Base-by-base conservation (phyloP, 169 alveolate species). In the Eimeria tenella region DNA sequence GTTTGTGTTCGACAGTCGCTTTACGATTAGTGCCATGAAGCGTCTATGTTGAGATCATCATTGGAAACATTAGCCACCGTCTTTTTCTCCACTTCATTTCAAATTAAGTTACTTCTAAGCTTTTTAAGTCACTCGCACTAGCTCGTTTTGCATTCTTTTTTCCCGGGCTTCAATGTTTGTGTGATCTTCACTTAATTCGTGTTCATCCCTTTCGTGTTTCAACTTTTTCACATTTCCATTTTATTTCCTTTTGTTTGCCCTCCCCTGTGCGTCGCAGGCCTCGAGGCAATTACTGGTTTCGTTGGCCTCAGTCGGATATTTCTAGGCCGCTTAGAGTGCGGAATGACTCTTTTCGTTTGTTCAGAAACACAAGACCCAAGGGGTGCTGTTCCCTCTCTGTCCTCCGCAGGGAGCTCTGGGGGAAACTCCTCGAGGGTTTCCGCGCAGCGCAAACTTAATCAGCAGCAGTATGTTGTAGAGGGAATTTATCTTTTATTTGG, bases 301-400 rank as follows among this genome's bases (percentile, higher is more conserved):
- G 97, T 97, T 70, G 98, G 97, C 15, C 95, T 97, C n/a, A 95
- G 97, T 19, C 94, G 98, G 31, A 93, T 97, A 25, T 97, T 97
- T 88, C 75, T 96, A 50, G 99, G 99, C 25, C 79, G 90, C 31
- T 90, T 97, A 42, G 82, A 86, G 49, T 94, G 94, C 58, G 97
- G 97, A 19, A 96, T 95, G 86, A 65, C 77, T 49, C 95, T 97
- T 15, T 97, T 96, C 93, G 95, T 97, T 49, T 97, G 97, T 75
- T 5, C 91, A 60, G 91, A 83, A 70, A 31, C 42, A 31, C 42
- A 31, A 31, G 74, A 60, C 5, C 62, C 21, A 10, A 17, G 68
- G 68, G 68, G 68, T 10, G 21, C 5, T 17, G 21, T 17, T 17
- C 68, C 68, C 21, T 58, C 68, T 58, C 21, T 10, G 11, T 10